A percentile compares a stretch with the other conserved stretches of the same genome.
phyloP scores from a whole-genome alignment of 2,329 filamentous ascomycete genomes.

The Eutypella sp. region DNA sequence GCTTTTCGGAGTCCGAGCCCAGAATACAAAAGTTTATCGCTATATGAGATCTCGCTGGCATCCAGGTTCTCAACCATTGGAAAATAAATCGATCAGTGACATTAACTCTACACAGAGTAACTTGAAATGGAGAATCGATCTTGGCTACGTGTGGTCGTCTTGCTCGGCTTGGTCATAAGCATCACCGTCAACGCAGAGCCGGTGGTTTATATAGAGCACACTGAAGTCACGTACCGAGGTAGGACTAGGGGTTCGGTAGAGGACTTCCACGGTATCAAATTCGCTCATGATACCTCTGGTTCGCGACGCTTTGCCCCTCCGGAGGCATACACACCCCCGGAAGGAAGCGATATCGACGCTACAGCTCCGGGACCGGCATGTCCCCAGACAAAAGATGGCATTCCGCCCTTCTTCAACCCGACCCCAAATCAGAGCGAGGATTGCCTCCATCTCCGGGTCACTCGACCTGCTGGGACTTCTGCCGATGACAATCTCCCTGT shows the following conservation, averaged over 20 bases:
- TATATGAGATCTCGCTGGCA: too few species aligned
- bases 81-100: too few species aligned
- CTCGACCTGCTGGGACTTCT: conserved; percentile 16
- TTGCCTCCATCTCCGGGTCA: conserved; percentile 21
- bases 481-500: conserved; percentile 18
- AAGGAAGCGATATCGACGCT: conserved; percentile 18
- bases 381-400: conserved; percentile 17
- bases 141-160: background rate
- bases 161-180: conserved; percentile 1
- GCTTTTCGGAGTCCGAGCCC: too few species aligned
- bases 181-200: conserved; percentile 3
- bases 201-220: conserved; percentile 1
- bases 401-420: conserved; percentile 20
- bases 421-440: conserved; percentile 21
- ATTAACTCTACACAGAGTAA: background rate
- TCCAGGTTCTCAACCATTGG: too few species aligned
- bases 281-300: conserved; percentile 22
- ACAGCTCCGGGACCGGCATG: conserved; percentile 20
- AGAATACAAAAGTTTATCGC: too few species aligned
- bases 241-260: conserved; percentile 12
- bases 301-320: conserved; percentile 23
- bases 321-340: conserved; percentile 15
- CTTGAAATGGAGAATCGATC: background rate
- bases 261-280: conserved; percentile 23
- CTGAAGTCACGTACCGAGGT: conserved; percentile 13